Conservation (phyloP, 768 basidiomycete species). For the Artomyces pyxidatus region DNA sequence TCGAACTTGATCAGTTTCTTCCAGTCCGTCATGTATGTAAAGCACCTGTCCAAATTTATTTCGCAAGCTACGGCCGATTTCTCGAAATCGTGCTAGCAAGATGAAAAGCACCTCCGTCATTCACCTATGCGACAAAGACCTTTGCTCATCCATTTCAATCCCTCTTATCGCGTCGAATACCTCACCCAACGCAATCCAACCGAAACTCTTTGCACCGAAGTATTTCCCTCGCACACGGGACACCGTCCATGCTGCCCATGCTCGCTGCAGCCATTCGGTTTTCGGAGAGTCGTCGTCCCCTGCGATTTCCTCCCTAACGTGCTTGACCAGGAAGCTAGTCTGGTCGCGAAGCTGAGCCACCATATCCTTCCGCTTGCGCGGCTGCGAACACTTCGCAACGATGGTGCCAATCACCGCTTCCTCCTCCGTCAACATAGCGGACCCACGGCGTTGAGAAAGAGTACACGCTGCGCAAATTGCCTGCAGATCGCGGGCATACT, state of each 20-base stretch:
- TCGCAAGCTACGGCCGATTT: no score
- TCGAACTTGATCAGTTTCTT: no score
- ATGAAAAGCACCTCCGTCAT: no score
- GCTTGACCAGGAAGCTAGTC: slow-evolving; percentile 42
- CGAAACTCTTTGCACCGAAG: slow-evolving; percentile 57
- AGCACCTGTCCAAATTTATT: no score
- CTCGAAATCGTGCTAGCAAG: no score
- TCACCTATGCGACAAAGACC: no score
- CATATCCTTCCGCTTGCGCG: slow-evolving; percentile 41
- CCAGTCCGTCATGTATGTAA: no score
- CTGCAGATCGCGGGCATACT: slow-evolving; percentile 40
- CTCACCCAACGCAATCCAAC: slow-evolving; percentile 49
- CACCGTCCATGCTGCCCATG: slow-evolving; percentile 51
- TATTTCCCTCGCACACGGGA: slow-evolving; percentile 25
- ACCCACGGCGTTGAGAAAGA: slow-evolving; percentile 32
- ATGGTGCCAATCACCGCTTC: slow-evolving; percentile 64
- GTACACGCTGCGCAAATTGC: slow-evolving; percentile 40
- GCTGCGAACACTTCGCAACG: slow-evolving; percentile 51
- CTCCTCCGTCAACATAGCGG: slow-evolving; percentile 45
- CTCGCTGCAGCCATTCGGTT: slow-evolving; percentile 35
- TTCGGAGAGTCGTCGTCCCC: slow-evolving; percentile 37
- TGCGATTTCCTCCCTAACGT: slow-evolving; percentile 40
- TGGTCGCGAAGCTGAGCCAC: slow-evolving; percentile 51
- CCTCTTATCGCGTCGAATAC: slow-evolving; percentile 45
- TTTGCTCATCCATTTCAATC: slow-evolving; percentile 31